Evolutionary conservation across 768 basidiomycete species (phyloP), one percentile per base, ranked within the genome.

Genomic region (Podaxis pistillaris): DNA sequence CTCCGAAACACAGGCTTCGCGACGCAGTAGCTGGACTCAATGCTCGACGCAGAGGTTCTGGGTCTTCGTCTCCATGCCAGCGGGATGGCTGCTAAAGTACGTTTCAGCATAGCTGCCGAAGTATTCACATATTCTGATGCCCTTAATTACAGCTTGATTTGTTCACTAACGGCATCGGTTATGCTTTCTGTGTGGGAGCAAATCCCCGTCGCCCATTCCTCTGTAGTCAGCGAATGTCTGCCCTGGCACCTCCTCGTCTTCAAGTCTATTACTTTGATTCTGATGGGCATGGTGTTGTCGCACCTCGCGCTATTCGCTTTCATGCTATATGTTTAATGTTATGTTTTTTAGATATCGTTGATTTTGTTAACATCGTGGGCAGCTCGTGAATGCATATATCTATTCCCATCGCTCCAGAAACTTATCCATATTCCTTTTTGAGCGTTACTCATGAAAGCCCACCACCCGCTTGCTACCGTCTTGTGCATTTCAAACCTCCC

Each of bases 121-220:
- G 22, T 50, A 26, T 22, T 12, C 19, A 22, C 15, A 15, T 44
- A 7, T 7, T 13, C 15, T 44, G 19, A 44, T 19, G 2, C 24
- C 8, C n/a, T 50, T 12, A 24, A n/a, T 41, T 8, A 22, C 3
- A 50, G 49, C 24, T 50, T 22, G 24, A 50, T 50, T 19, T 24
- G 49, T 26, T 12, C 49, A 11, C 37, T 55, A 36, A 55, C 33
- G n/a, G 36, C 19, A 7, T 17, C 54, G 5, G 38, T 55, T 19
- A 15, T 55, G 17, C 54, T 55, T 38, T n/a, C 54, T 19, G 54
- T 55, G 3, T 55, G 33, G 54, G 54, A 55, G 26, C 54, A 55
- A 19, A 38, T 38, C 19, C 13, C 51, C 28, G 3, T 52, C 28
- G 7, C 40, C n/a, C 9, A 41, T n/a, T 8, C 19, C 9, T 3